A percentile compares a stretch with the other conserved stretches of the same genome.
Conservation (phyloP, 208 protist genomes). For the Trypanosomatidae sp. region DNA sequence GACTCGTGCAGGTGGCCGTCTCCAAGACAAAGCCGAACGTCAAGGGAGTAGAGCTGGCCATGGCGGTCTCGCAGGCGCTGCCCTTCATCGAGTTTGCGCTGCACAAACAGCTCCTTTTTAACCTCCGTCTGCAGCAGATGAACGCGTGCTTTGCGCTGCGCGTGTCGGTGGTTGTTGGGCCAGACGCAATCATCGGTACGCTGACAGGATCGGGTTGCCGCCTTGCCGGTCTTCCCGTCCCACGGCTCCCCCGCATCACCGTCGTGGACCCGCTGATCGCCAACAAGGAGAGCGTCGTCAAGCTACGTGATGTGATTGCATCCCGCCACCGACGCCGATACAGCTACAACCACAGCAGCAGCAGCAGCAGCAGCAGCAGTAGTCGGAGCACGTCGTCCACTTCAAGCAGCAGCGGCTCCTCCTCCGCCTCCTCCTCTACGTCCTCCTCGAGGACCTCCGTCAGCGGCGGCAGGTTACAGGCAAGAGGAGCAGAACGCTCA, state of each 20-base stretch:
- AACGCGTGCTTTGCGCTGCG: slow-evolving; percentile 88
- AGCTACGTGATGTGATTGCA: slow-evolving; percentile 59
- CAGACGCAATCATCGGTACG: slow-evolving; percentile 74
- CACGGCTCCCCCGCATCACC: slow-evolving; percentile 50
- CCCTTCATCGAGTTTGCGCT: slow-evolving; percentile 90
- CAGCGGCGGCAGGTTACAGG: too few species aligned
- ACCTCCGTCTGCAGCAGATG: slow-evolving; percentile 72
- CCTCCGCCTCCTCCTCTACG: too few species aligned
- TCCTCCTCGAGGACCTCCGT: too few species aligned
- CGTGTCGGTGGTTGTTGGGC: slow-evolving; percentile 71
- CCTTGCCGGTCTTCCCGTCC: slow-evolving; percentile 70
- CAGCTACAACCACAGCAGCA: slow-evolving; percentile 12
- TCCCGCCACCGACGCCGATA: slow-evolving; percentile 29
- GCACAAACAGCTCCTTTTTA: slow-evolving; percentile 90
- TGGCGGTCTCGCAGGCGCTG: slow-evolving; percentile 82
- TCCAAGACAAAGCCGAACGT: slow-evolving; percentile 68
- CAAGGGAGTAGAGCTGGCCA: slow-evolving; percentile 74
- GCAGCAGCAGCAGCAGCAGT: slow-evolving; percentile 23
- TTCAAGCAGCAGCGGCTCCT: too few species aligned
- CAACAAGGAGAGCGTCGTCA: slow-evolving; percentile 58
- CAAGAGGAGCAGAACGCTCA: too few species aligned
- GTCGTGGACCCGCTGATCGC: slow-evolving; percentile 64
- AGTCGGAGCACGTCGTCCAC: too few species aligned
- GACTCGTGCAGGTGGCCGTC: slow-evolving; percentile 75
- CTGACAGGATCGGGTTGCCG: slow-evolving; percentile 77